phyloP scores from a whole-genome alignment of 805 yeast genomes.

The Cyberlindnera americana region DNA sequence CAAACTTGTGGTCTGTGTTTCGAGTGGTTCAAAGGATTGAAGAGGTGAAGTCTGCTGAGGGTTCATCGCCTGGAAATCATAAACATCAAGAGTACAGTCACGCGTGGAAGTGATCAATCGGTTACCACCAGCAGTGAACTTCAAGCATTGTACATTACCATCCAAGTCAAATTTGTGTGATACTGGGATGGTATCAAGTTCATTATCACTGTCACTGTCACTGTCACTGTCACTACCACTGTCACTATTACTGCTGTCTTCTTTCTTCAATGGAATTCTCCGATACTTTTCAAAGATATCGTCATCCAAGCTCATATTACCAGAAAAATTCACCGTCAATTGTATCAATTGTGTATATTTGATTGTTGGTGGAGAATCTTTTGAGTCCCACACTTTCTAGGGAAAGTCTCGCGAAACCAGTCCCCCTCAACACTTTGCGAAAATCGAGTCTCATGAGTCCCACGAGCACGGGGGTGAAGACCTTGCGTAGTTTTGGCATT shows the following conservation, averaged over 20 bases:
- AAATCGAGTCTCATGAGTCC: too few species aligned
- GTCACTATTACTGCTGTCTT: not conserved
- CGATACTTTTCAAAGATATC: not conserved
- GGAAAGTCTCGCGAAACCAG: too few species aligned
- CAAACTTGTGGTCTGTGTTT: constrained; percentile 12
- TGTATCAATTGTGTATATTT: too few species aligned
- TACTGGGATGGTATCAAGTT: constrained; percentile 31
- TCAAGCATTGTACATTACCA: constrained; percentile 22
- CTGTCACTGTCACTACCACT: constrained; percentile 9
- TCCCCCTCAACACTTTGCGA: too few species aligned
- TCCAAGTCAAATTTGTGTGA: constrained; percentile 31
- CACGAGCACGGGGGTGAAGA: too few species aligned
- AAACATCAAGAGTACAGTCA: constrained; percentile 28
- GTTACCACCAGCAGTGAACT: constrained; percentile 26
- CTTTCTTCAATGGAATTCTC: not conserved
- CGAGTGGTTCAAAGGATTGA: constrained; percentile 11
- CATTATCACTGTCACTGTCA: constrained; percentile 24
- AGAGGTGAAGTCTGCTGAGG: constrained; percentile 17
- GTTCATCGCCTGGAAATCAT: constrained; percentile 34
- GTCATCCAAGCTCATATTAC: too few species aligned
- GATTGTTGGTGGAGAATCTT: too few species aligned
- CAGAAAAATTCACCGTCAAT: too few species aligned
- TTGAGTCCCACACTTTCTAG: too few species aligned
- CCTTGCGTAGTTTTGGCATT: too few species aligned
- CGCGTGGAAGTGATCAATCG: constrained; percentile 17